A percentile compares a stretch with the other conserved stretches of the same genome.
phyloP scores from a whole-genome alignment of 345 rosid genomes.

The Capsella bursapastoris region DNA sequence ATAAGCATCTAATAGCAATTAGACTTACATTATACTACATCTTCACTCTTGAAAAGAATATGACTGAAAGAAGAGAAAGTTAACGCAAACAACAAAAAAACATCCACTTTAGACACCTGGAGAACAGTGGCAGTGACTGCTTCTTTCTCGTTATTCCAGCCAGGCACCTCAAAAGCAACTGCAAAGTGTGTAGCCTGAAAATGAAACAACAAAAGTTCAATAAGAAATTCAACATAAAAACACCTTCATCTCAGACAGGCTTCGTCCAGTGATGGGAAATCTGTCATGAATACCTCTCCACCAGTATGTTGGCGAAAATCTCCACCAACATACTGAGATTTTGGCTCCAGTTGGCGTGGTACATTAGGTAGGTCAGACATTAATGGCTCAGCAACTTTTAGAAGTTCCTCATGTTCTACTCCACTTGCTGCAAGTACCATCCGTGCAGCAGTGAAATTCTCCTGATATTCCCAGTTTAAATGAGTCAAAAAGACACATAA shows the following conservation, averaged over 20 bases:
- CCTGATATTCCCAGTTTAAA: constrained; percentile 50
- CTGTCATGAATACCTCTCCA: constrained; percentile 50
- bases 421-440: constrained; percentile 81
- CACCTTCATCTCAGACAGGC: constrained; percentile 13
- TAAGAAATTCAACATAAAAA: not conserved
- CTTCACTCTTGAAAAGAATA: not conserved
- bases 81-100: not conserved
- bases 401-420: constrained; percentile 68
- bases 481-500: constrained; percentile 5
- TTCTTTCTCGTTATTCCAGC: constrained; percentile 77
- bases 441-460: constrained; percentile 66
- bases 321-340: constrained; percentile 73
- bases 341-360: constrained; percentile 46
- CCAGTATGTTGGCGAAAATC: constrained; percentile 73
- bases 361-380: constrained; percentile 65
- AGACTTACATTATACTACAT: not conserved
- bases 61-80: constrained; percentile 12
- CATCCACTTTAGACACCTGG: constrained; percentile 54
- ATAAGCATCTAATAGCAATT: constrained; percentile 69
- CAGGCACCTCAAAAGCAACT: constrained; percentile 77
- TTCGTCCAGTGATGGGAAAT: constrained; percentile 26
- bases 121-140: constrained; percentile 66
- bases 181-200: constrained; percentile 67
- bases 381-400: constrained; percentile 67
- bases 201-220: constrained; percentile 8